Evolutionary conservation across 495 filamentous ascomycete genomes (phyloP).

Genomic region (Penicillium manginii): DNA sequence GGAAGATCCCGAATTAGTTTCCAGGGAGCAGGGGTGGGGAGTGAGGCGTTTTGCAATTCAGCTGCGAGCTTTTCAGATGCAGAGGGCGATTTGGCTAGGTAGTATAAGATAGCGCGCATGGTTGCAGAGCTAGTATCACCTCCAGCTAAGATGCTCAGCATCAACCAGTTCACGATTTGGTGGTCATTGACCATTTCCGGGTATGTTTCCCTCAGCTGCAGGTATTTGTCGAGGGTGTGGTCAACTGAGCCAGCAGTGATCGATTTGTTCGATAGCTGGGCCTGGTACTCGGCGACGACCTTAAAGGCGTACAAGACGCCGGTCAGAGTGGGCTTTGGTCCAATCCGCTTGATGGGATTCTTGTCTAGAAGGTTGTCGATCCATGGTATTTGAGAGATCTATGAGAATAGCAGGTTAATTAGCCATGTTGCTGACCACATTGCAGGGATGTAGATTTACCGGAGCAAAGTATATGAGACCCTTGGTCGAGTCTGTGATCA

Average conservation of each 20-base stretch:
- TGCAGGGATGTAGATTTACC: slow-evolving; percentile 10
- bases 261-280: slow-evolving; percentile 17
- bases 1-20: slow-evolving; percentile 21
- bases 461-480: slow-evolving; percentile 29
- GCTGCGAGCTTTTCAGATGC: slow-evolving; percentile 14
- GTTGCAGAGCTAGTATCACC: slow-evolving; percentile 32
- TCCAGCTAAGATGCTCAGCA: slow-evolving; percentile 30
- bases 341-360: slow-evolving; percentile 44
- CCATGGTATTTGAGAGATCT: slow-evolving; percentile 51
- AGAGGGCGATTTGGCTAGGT: slow-evolving; percentile 23
- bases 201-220: slow-evolving; percentile 23
- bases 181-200: slow-evolving; percentile 27
- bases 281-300: slow-evolving; percentile 27
- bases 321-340: slow-evolving; percentile 29
- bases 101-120: slow-evolving; percentile 29
- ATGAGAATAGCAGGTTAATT: neutral
- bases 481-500: slow-evolving; percentile 28
- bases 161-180: slow-evolving; percentile 32
- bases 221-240: slow-evolving; percentile 30
- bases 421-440: neutral
- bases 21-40: slow-evolving; percentile 19
- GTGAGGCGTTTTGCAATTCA: slow-evolving; percentile 20
- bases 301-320: slow-evolving; percentile 28
- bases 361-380: slow-evolving; percentile 52
- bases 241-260: slow-evolving; percentile 12